Conservation (phyloP, 371 early-diverging fungal genomes). For the Mortierella sp. region DNA sequence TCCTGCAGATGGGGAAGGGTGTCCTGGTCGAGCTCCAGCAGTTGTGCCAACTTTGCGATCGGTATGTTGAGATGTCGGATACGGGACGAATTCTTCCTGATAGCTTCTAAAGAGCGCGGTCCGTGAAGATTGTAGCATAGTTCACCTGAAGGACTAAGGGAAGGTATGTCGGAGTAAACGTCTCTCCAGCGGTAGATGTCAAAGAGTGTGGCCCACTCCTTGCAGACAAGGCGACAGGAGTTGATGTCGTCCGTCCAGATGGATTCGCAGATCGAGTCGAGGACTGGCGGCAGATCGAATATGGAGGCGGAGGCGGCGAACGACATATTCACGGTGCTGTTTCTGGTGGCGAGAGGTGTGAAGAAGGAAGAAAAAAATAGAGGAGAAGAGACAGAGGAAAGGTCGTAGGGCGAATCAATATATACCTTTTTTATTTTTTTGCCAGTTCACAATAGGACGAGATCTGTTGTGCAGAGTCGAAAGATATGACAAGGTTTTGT, state of each 20-base stretch:
- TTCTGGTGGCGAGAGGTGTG: neutral
- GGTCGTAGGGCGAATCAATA: too few species aligned
- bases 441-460: too few species aligned
- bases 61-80: neutral
- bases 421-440: slow-evolving; percentile 5
- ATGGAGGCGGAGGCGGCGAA: neutral
- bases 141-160: too few species aligned
- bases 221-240: neutral
- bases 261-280: neutral
- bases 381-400: neutral
- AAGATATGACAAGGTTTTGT: too few species aligned
- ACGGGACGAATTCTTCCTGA: neutral
- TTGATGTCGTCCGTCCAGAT: neutral
- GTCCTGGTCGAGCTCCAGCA: neutral
- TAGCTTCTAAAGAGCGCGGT: too few species aligned
- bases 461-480: too few species aligned
- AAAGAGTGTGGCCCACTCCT: neutral
- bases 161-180: neutral
- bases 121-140: too few species aligned
- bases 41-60: neutral
- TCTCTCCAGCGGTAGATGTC: neutral
- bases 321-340: neutral
- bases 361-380: neutral
- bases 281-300: neutral
- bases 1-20: neutral